A percentile compares a stretch with the other conserved stretches of the same genome.
phyloP scores from a whole-genome alignment of 202 grass and related monocot species.

The Setaria viridis region DNA sequence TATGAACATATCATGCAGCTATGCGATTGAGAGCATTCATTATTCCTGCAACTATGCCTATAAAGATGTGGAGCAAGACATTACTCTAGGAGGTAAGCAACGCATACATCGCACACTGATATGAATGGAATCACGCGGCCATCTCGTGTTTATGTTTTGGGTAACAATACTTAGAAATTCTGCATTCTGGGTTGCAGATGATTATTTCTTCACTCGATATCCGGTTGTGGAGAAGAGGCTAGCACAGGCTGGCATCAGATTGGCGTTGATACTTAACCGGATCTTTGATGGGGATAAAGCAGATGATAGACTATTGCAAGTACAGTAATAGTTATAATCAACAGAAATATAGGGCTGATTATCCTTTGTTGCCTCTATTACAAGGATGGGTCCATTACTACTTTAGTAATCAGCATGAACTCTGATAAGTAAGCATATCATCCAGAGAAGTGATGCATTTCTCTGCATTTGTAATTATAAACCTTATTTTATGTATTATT shows the following conservation, averaged over 20 bases:
- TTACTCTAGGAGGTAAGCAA: conserved; percentile 66
- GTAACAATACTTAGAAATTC: conserved; percentile 6
- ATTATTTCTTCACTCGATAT: conserved; percentile 85
- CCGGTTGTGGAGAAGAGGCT: conserved; percentile 84
- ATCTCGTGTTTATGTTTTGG: background rate
- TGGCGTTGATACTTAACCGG: conserved; percentile 74
- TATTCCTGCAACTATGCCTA: conserved; percentile 79
- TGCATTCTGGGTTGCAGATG: conserved; percentile 61
- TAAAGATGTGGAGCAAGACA: conserved; percentile 78
- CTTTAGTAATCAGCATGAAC: background rate
- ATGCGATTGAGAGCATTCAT: conserved; percentile 77
- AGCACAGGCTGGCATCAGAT: conserved; percentile 81
- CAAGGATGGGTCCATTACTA: background rate
- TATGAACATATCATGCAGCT: conserved; percentile 42
- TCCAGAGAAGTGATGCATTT: background rate
- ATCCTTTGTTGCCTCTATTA: conserved; percentile 18
- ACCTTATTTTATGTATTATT: background rate
- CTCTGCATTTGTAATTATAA: conserved; percentile 20
- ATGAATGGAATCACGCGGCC: background rate
- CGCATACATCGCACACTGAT: conserved; percentile 1
- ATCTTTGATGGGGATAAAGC: conserved; percentile 69
- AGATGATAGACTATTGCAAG: conserved; percentile 38
- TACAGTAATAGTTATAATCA: conserved; percentile 44
- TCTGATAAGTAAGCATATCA: background rate
- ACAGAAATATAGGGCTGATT: background rate